phyloP scores from a whole-genome alignment of 2,329 filamentous ascomycete species.

The Leptographium flavum region DNA sequence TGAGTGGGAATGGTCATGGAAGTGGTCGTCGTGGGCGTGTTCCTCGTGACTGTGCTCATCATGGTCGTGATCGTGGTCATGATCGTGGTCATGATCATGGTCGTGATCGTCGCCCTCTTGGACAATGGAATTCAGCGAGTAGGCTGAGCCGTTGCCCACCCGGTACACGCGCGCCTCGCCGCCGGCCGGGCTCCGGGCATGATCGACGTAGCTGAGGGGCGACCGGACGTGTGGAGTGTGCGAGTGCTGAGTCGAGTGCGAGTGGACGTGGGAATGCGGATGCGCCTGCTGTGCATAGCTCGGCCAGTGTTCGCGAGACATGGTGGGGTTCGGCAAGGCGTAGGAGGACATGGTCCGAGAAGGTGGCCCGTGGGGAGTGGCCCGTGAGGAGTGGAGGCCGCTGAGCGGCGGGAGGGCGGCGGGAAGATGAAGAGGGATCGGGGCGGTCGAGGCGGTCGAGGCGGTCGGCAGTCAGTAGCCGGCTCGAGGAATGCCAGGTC shows the following conservation, averaged over 20 bases:
- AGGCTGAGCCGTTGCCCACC: constrained; percentile 12
- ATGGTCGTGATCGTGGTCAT: constrained; percentile 13
- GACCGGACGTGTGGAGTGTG: constrained; percentile 19
- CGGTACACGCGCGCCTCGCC: constrained; percentile 1
- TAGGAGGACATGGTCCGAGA: constrained; percentile 34
- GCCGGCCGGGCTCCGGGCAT: constrained; percentile 15
- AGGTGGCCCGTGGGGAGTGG: not conserved
- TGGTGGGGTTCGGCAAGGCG: constrained; percentile 36
- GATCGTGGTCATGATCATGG: constrained; percentile 13
- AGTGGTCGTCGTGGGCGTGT: constrained; percentile 7
- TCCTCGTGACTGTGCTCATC: not conserved
- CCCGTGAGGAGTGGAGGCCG: not conserved
- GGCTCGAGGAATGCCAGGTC: too few species aligned
- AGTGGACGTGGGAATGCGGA: constrained; percentile 11
- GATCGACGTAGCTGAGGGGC: constrained; percentile 25
- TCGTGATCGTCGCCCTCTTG: not conserved
- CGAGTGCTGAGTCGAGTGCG: constrained; percentile 21
- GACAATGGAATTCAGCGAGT: constrained; percentile 4
- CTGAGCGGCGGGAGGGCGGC: too few species aligned
- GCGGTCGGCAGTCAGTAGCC: too few species aligned
- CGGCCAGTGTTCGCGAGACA: constrained; percentile 19
- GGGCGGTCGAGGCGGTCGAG: too few species aligned
- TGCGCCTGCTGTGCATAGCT: constrained; percentile 17
- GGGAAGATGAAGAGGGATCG: too few species aligned
- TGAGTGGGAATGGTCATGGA: constrained; percentile 13